Evolutionary conservation across 1,284 basidiomycete species (phyloP), one percentile per base, ranked within the genome.

Genomic region (Trichosporon sp.): DNA sequence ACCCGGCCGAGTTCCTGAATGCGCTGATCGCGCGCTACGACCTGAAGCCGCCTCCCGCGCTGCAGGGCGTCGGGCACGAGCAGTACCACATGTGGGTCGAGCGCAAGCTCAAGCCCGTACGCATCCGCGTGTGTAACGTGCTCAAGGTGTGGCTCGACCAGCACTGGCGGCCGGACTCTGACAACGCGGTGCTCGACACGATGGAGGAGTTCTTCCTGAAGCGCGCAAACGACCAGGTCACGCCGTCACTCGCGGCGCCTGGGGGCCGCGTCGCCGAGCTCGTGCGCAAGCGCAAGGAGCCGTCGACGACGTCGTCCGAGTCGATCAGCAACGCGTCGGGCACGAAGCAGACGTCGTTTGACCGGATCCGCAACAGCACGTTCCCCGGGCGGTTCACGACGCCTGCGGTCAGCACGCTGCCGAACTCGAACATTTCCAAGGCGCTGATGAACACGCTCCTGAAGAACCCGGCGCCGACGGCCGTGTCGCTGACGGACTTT

Each of bases 131-230:
- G 32, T 91, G 91, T 70, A 97, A 97, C 80, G 89, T 96, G 75
- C 87, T 98, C 83, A 96, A 94, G 85, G 87, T 87, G 18, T 99
- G 96, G 96, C 86, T 98, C 65, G 95, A 98, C 79, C 85, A 86
- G 72, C 90, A 97, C 82, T 99, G 95, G 95, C 87, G 90, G 5
- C 82, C 89, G 3, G 85, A 87, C 0, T 84, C 86, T 13, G 92
- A 93, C 74, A 74, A 79, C 31, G 75, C 75, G 9, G 73, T 80
- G 2, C 74, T 87, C 23, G 81, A 82, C 2, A 73, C 72, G 1
- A 72, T 88, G 27, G 74, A 79, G 44, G 74, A 73, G 1, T 87
- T 87, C 73, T 44, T 65, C 60, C 15, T 31, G 29, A 29, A 60
- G 56, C 56, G 56, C 15, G 78, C 81, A 0, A 70, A 73, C 6